Evolutionary conservation across 1,139 yeast species (phyloP), one percentile per base, ranked within the genome.

Genomic region (Taphrina populina): DNA sequence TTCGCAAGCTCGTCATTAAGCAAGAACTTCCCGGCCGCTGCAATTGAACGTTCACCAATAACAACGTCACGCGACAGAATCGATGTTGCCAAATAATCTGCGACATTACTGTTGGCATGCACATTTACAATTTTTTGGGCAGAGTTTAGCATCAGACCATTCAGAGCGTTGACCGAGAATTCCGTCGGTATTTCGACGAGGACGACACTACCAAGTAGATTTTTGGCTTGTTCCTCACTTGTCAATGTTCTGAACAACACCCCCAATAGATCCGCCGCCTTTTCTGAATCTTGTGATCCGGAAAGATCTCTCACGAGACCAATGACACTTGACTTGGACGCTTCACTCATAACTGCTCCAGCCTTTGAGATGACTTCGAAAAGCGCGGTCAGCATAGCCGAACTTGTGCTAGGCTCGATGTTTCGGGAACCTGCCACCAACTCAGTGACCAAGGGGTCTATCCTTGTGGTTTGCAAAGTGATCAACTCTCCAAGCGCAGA

Each of bases 401-500:
- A 78, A 64, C 84, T 83, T 39, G 90, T 90, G 55, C 58, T 54
- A 10, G 43, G 33, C 20, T 62, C 59, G 26, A 24, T 8, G 17
- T 44, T 52, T 2, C 40, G 54, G 7, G 61, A 40, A 3, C 61
- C 61, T 2, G 46, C 4, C 8, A 53, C 61, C n/a, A 59, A 34
- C 29, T 59, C 61, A 7, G 56, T 47, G 6, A 90, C 86, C 59
- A 92, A 76, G 2, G 97, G 95, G 68, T 92, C 98, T 59, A 92
- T 92, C 67, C 96, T 80, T 17, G 47, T 29, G 7, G 97, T 92
- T 70, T 90, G 97, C 67, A 85, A 82, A 63, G 83, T 84, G 65
- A 92, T 86, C 66, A 92, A 77, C 7, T 90, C 81, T 54, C 96
- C 95, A 63, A 92, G 75, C 0, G 96, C 96, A 64, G 76, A 78